Percentiles rank a stretch among this genome's conserved stretches.
Conservation (phyloP, 176 grass and related monocot genomes). For the Typha latifolia region DNA sequence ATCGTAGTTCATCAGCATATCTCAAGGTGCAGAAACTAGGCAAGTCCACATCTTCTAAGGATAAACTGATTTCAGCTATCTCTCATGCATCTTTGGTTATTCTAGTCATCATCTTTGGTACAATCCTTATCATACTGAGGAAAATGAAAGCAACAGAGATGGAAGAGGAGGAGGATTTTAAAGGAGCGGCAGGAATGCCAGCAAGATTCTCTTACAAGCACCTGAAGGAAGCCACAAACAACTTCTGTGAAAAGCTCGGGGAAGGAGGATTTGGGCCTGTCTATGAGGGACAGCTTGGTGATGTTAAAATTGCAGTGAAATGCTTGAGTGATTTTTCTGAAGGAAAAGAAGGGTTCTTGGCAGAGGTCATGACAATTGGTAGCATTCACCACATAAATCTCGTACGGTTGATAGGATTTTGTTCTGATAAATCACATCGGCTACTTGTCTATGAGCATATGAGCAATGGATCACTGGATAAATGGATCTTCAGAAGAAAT, state of each 20-base stretch:
- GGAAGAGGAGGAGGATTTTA: neutral
- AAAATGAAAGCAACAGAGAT: neutral
- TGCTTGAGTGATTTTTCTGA: neutral
- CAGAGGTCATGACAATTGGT: conserved; percentile 1
- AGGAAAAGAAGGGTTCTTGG: conserved; percentile 4
- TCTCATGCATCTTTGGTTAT: neutral
- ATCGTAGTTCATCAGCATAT: conserved; percentile 24
- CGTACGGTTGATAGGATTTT: neutral
- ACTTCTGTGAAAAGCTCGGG: neutral
- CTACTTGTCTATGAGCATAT: neutral
- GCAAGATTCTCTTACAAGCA: neutral
- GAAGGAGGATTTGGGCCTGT: neutral
- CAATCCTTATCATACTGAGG: conserved; percentile 4
- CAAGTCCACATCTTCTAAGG: neutral
- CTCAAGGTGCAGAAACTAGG: conserved; percentile 25
- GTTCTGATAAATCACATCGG: neutral
- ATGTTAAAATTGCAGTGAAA: neutral
- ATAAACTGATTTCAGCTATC: too few relatives aligned
- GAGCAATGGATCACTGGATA: neutral
- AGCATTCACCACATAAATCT: conserved; percentile 8
- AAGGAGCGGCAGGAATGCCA: neutral
- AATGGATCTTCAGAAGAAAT: neutral
- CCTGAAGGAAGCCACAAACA: neutral
- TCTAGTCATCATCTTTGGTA: conserved; percentile 3
- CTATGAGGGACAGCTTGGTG: neutral